phyloP scores from a whole-genome alignment of 1,284 basidiomycete species.

The Pseudozyma pruni region DNA sequence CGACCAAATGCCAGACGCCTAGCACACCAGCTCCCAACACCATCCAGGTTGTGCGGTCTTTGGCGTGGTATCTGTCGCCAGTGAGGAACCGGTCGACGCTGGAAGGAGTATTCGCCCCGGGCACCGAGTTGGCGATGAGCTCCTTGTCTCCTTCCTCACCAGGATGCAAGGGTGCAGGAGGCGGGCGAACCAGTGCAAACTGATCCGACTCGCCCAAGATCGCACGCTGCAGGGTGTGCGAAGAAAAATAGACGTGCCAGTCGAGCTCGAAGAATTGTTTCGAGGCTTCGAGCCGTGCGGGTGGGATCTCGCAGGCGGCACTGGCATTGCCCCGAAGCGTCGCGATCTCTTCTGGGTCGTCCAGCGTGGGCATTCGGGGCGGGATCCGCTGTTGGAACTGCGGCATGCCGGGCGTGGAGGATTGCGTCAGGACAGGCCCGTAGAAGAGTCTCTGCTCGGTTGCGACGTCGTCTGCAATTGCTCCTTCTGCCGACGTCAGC shows the following conservation, averaged over 20 bases:
- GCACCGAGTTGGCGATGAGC: slow-evolving; percentile 8
- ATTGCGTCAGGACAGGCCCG: slow-evolving; percentile 6
- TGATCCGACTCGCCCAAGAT: not conserved
- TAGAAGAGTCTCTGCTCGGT: too few relatives aligned
- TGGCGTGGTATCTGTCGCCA: slow-evolving; percentile 10
- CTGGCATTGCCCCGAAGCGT: slow-evolving; percentile 9
- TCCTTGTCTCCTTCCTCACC: slow-evolving; percentile 7
- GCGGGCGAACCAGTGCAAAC: not conserved
- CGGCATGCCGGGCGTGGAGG: not conserved
- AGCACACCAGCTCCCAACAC: not conserved
- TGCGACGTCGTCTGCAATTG: too few relatives aligned
- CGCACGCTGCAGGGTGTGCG: slow-evolving; percentile 10
- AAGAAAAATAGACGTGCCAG: slow-evolving; percentile 15
- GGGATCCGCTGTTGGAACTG: slow-evolving; percentile 12
- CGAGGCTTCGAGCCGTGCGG: slow-evolving; percentile 2
- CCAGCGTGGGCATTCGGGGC: not conserved
- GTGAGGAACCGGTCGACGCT: not conserved
- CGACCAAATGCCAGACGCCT: not conserved
- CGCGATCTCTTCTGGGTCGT: not conserved
- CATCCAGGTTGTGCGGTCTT: slow-evolving; percentile 1
- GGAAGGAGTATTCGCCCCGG: not conserved
- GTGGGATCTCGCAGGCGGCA: slow-evolving; percentile 10
- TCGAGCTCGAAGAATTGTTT: slow-evolving; percentile 14
- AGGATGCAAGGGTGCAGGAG: slow-evolving; percentile 1
- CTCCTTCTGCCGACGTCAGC: not conserved